Conservation (phyloP, 352 stramenopile genomes). For the Aphanomyces astaci region DNA sequence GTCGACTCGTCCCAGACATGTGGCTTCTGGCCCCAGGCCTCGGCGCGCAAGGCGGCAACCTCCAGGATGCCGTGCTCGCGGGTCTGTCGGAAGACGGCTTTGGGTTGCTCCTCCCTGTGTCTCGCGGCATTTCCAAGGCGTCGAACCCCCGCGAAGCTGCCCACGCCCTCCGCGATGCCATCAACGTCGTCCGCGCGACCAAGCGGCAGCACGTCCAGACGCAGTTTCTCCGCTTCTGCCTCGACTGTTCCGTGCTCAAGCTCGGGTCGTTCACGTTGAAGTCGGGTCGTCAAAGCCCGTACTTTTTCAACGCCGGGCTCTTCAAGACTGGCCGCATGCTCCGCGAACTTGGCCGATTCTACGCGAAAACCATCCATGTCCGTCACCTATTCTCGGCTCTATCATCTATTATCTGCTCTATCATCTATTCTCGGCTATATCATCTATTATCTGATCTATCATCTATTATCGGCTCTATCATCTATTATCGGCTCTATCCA, state of each 20-base stretch:
- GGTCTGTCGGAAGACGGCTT: slow-evolving; percentile 80
- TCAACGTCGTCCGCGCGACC: slow-evolving; percentile 84
- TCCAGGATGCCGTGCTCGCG: slow-evolving; percentile 82
- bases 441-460: too few species aligned
- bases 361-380: slow-evolving; percentile 90
- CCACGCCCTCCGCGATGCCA: slow-evolving; percentile 85
- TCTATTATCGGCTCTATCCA: too few species aligned
- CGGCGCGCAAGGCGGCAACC: slow-evolving; percentile 87
- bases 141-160: slow-evolving; percentile 84
- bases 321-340: slow-evolving; percentile 93
- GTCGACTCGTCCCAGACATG: slow-evolving; percentile 72
- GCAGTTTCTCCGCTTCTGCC: slow-evolving; percentile 96
- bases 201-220: slow-evolving; percentile 58
- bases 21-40: slow-evolving; percentile 98
- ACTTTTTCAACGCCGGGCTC: slow-evolving; percentile 99
- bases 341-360: slow-evolving; percentile 89
- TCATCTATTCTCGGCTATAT: too few species aligned
- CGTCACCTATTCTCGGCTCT: slow-evolving; percentile 17
- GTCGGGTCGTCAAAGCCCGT: slow-evolving; percentile 94
- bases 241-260: slow-evolving; percentile 93
- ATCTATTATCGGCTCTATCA: too few species aligned
- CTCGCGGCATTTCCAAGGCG: slow-evolving; percentile 92
- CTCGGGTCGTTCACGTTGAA: slow-evolving; percentile 99
- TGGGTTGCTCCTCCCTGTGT: slow-evolving; percentile 95
- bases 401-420: too few species aligned